Evolutionary conservation across 352 stramenopile genomes (phyloP).

Genomic region (Pythium aquatile): DNA sequence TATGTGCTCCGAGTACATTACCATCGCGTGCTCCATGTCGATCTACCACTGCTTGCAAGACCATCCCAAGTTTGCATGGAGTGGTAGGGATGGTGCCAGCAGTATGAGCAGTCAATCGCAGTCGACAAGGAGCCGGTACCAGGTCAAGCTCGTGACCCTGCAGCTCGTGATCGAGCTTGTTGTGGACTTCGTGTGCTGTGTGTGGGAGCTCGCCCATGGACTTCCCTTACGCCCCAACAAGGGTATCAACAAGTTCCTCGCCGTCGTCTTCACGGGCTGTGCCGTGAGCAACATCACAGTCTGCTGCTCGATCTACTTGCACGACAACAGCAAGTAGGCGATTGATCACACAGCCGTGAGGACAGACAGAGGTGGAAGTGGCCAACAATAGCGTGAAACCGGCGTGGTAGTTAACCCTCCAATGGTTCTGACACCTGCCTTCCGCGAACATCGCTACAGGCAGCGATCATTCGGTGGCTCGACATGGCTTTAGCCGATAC

Average conservation of each 20-base stretch:
- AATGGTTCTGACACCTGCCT: no score
- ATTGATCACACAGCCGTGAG: background rate
- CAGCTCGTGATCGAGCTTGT: conserved; percentile 29
- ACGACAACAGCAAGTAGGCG: background rate
- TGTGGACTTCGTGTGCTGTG: conserved; percentile 23
- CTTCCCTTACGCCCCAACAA: conserved; percentile 14
- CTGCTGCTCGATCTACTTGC: conserved; percentile 17
- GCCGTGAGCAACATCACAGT: conserved; percentile 13
- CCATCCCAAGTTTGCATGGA: conserved; percentile 27
- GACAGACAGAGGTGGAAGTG: no score
- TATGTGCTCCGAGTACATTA: conserved; percentile 42
- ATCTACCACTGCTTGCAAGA: conserved; percentile 30
- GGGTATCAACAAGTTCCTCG: conserved; percentile 15
- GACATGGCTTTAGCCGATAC: background rate
- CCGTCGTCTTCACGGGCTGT: conserved; percentile 14
- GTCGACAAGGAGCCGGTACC: background rate
- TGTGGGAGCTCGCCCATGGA: conserved; percentile 23
- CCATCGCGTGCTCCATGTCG: conserved; percentile 33
- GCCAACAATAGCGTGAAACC: background rate
- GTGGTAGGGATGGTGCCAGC: background rate
- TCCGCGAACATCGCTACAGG: no score
- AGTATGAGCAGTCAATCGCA: background rate
- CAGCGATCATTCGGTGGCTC: background rate
- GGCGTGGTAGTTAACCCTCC: no score
- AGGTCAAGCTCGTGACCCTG: conserved; percentile 5